These are phyloP conservation scores for Cercospora brassicicola DNA, from an alignment of 2,329 filamentous ascomycete genomes.

Conservation along the genomic window DNA sequence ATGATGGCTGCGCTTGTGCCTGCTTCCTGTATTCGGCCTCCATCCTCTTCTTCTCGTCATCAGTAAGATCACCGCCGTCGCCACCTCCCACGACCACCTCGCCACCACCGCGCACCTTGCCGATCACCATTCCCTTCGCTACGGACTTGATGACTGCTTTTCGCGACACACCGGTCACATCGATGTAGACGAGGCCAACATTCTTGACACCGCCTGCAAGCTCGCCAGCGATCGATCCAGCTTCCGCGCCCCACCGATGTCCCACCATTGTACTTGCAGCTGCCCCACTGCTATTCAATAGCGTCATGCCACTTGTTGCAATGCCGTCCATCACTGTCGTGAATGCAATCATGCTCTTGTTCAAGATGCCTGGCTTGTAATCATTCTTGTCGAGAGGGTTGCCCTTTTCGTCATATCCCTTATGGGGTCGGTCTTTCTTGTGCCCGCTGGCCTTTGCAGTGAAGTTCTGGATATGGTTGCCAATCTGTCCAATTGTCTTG, in stretches of 20 bases:
- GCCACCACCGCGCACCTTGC: constrained; percentile 71
- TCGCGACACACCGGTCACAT: constrained; percentile 87
- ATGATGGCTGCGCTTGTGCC: constrained; percentile 32
- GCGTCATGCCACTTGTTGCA: constrained; percentile 76
- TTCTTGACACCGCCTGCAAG: constrained; percentile 90
- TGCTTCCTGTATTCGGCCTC: constrained; percentile 30
- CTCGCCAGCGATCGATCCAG: constrained; percentile 71
- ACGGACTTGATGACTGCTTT: constrained; percentile 90
- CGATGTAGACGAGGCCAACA: constrained; percentile 94
- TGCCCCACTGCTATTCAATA: constrained; percentile 70
- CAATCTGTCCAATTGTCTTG: constrained; percentile 82
- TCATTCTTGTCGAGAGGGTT: constrained; percentile 52
- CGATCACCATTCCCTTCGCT: constrained; percentile 93
- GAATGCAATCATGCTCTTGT: constrained; percentile 96
- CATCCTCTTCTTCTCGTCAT: constrained; percentile 41
- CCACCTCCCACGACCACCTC: constrained; percentile 72
- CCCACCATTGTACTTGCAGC: constrained; percentile 84
- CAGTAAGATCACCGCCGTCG: constrained; percentile 51
- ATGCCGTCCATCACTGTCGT: constrained; percentile 92
- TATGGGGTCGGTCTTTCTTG: constrained; percentile 54
- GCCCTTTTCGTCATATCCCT: constrained; percentile 69
- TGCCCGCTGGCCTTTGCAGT: constrained; percentile 73
- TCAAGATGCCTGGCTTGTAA: constrained; percentile 89
- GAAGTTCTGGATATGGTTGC: constrained; percentile 82
- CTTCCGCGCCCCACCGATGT: constrained; percentile 87